phyloP scores from a whole-genome alignment of 2,329 filamentous ascomycete species.

The Aspergillus pseudoglaucus region DNA sequence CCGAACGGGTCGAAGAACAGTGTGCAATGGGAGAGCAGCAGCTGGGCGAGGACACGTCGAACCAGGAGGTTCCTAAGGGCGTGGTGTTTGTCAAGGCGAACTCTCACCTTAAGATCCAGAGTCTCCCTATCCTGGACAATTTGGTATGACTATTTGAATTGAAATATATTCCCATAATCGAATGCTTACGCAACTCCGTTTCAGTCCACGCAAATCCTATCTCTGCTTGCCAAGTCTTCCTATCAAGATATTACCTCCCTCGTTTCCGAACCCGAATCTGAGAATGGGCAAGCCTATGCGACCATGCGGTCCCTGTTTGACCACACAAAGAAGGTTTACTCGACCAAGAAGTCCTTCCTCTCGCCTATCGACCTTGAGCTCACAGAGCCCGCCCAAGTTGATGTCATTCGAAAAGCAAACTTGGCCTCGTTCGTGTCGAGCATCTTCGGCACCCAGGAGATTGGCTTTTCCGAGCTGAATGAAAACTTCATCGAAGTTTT shows the following conservation, averaged over 20 bases:
- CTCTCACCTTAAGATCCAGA: slow-evolving; percentile 50
- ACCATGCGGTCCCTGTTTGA: slow-evolving; percentile 58
- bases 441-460: slow-evolving; percentile 58
- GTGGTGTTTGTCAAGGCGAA: slow-evolving; percentile 38
- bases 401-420: slow-evolving; percentile 58
- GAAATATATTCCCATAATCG: background rate
- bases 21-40: slow-evolving; percentile 31
- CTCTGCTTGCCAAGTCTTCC: slow-evolving; percentile 50
- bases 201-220: slow-evolving; percentile 54
- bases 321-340: slow-evolving; percentile 57
- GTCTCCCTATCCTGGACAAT: slow-evolving; percentile 56
- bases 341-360: slow-evolving; percentile 50
- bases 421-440: slow-evolving; percentile 59
- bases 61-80: slow-evolving; percentile 25
- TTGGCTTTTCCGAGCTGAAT: slow-evolving; percentile 58
- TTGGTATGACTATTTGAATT: slow-evolving; percentile 39
- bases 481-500: slow-evolving; percentile 59
- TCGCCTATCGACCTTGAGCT: slow-evolving; percentile 49
- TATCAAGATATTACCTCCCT: slow-evolving; percentile 53
- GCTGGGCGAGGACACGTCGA: slow-evolving; percentile 17
- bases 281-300: slow-evolving; percentile 55
- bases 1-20: slow-evolving; percentile 37
- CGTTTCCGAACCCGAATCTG: slow-evolving; percentile 49
- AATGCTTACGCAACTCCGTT: background rate
- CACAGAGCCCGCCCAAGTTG: slow-evolving; percentile 47